These are phyloP conservation scores for Pelargonium nanum DNA, from an alignment of 345 rosid species.

Conservation along the genomic window DNA sequence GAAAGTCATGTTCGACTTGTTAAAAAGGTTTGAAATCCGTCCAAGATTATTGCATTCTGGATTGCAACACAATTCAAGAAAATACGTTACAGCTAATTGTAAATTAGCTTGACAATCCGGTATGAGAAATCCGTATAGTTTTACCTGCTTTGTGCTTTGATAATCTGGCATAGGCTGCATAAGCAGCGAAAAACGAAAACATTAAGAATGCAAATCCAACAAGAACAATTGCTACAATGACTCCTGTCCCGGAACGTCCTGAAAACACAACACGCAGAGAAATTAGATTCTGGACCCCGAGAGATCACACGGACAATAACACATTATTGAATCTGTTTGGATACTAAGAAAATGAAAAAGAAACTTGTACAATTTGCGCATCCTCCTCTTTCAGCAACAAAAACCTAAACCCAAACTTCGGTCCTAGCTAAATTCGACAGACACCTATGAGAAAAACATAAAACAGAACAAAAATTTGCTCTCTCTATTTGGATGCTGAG, in stretches of 20 bases:
- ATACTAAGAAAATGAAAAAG: too few relatives aligned
- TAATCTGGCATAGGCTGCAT: conserved; percentile 7
- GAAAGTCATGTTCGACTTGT: conserved; percentile 11
- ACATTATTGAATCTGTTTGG: too few relatives aligned
- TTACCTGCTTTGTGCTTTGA: conserved; percentile 11
- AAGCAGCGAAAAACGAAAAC: conserved; percentile 2
- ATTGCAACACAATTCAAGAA: too few relatives aligned
- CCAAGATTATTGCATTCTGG: conserved; percentile 5
- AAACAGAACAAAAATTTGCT: too few relatives aligned
- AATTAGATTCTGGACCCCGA: not conserved
- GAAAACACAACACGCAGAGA: not conserved
- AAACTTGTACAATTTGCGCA: too few relatives aligned
- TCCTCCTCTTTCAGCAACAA: too few relatives aligned
- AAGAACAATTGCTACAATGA: conserved; percentile 5
- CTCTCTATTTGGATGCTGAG: too few relatives aligned
- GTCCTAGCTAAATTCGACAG: too few relatives aligned
- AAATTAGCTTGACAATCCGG: too few relatives aligned
- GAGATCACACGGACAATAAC: not conserved
- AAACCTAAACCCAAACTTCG: too few relatives aligned
- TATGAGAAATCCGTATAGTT: not conserved
- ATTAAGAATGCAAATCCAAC: conserved; percentile 4
- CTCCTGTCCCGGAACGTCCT: conserved; percentile 1
- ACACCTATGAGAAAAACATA: too few relatives aligned
- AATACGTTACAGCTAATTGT: too few relatives aligned
- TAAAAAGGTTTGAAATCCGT: not conserved